Conservation (phyloP, 176 grass and related monocot genomes). For the Oryza nivara region DNA sequence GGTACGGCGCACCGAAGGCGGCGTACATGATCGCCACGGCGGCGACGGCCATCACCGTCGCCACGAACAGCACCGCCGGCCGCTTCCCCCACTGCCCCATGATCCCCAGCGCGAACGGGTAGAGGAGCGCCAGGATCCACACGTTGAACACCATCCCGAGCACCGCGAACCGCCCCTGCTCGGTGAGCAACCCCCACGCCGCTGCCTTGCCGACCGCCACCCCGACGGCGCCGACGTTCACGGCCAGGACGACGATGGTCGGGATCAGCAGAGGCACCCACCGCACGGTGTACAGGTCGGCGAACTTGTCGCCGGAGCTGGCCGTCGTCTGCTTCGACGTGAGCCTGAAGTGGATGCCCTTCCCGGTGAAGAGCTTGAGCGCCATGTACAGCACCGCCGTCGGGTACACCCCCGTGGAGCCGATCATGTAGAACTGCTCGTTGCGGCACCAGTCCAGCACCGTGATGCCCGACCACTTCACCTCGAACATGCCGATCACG, state of each 20-base stretch:
- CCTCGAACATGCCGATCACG: constrained; percentile 53
- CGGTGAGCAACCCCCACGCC: constrained; percentile 21
- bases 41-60: constrained; percentile 24
- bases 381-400: constrained; percentile 55
- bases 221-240: constrained; percentile 44
- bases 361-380: constrained; percentile 49
- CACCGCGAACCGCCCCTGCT: constrained; percentile 27
- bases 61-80: constrained; percentile 23
- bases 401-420: constrained; percentile 47
- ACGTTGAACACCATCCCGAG: constrained; percentile 55
- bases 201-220: constrained; percentile 41
- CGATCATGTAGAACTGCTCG: constrained; percentile 64
- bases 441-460: constrained; percentile 58
- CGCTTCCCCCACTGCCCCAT: constrained; percentile 54
- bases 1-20: not conserved
- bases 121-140: constrained; percentile 52
- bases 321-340: constrained; percentile 55
- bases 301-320: constrained; percentile 43
- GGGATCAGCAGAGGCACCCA: constrained; percentile 51
- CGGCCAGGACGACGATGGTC: constrained; percentile 21
- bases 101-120: constrained; percentile 53
- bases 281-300: constrained; percentile 44
- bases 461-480: constrained; percentile 48
- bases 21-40: constrained; percentile 20
- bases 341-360: constrained; percentile 52